Evolutionary conservation across 345 rosid species (phyloP), one percentile per base, ranked within the genome.

Genomic region (Acer saccharum): DNA sequence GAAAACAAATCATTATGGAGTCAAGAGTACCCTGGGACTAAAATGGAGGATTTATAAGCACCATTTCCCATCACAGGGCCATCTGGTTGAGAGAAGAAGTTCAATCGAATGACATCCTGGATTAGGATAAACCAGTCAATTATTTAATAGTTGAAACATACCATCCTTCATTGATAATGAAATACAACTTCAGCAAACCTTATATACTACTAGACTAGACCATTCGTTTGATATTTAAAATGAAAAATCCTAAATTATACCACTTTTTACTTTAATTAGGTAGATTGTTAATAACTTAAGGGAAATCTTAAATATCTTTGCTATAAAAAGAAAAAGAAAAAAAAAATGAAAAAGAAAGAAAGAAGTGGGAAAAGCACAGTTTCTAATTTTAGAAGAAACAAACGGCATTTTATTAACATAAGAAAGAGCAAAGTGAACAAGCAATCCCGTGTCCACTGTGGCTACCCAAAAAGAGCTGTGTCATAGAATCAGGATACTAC

Each of bases 51-150:
- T 67, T 92, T 88, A 80, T 84, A 96, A 82, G 92, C 78, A 74
- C 99, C 97, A 84, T 91, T 92, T 81, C 97, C 98, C 85, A 86
- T 91, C 77, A 94, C 79, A 27, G 97, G 89, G 54, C 99, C 98
- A 89, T 96, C 99, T 72, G 99, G 98, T 89, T 92, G 90, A 76
- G 97, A 87, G 89, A 88, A 92, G 78, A 94, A 91, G 85, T 78
- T 90, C 87, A 96, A 83, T 61, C 87, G 87, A 83, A 87, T 71
- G 61, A 76, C 65, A 75, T 96, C 98, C 99, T 94, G 86, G 57
- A 81, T 57, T 72, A 70, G 50, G 69, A 65, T n/a, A 75, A 76
- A 76, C 2, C 41, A 16, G 3, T 20, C 12, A 17, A 76, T 55
- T 17, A 39, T 39, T 67, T 68, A 57, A 21, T 21, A 39, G 54